These are phyloP conservation scores for Scutellaria baicalensis DNA, from an alignment of 257 asterid genomes.

Conservation along the genomic window DNA sequence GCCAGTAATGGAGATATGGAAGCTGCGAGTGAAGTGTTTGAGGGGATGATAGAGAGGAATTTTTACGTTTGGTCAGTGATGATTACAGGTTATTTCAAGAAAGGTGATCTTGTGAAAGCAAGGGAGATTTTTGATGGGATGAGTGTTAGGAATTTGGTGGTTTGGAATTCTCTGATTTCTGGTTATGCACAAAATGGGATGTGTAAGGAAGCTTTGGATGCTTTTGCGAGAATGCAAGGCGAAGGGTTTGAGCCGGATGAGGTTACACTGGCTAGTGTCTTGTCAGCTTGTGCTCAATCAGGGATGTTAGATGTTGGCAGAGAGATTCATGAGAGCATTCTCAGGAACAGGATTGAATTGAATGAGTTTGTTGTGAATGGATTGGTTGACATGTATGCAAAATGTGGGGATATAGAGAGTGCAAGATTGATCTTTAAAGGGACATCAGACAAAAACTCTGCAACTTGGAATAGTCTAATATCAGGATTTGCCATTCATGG, in stretches of 20 bases:
- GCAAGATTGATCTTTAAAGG: slow-evolving; percentile 53
- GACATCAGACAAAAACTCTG: slow-evolving; percentile 19
- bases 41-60: slow-evolving; percentile 45
- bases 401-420: slow-evolving; percentile 64
- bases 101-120: slow-evolving; percentile 48
- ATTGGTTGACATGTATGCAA: slow-evolving; percentile 81
- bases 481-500: slow-evolving; percentile 63
- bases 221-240: slow-evolving; percentile 47
- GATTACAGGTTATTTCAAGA: slow-evolving; percentile 67
- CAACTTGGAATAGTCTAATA: slow-evolving; percentile 68
- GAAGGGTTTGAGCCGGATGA: slow-evolving; percentile 71
- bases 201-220: slow-evolving; percentile 42
- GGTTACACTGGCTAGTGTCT: slow-evolving; percentile 53
- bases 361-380: slow-evolving; percentile 61
- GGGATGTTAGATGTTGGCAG: slow-evolving; percentile 55
- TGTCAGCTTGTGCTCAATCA: slow-evolving; percentile 75
- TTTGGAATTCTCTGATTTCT: slow-evolving; percentile 71
- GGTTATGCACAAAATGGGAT: slow-evolving; percentile 73
- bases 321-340: slow-evolving; percentile 51
- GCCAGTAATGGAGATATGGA: slow-evolving; percentile 54
- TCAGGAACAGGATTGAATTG: slow-evolving; percentile 29
- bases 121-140: slow-evolving; percentile 49
- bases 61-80: slow-evolving; percentile 64
- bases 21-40: slow-evolving; percentile 51
- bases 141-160: slow-evolving; percentile 60